Evolutionary conservation across 2,329 filamentous ascomycete species (phyloP).

Genomic region (Ophiostoma piceae): DNA sequence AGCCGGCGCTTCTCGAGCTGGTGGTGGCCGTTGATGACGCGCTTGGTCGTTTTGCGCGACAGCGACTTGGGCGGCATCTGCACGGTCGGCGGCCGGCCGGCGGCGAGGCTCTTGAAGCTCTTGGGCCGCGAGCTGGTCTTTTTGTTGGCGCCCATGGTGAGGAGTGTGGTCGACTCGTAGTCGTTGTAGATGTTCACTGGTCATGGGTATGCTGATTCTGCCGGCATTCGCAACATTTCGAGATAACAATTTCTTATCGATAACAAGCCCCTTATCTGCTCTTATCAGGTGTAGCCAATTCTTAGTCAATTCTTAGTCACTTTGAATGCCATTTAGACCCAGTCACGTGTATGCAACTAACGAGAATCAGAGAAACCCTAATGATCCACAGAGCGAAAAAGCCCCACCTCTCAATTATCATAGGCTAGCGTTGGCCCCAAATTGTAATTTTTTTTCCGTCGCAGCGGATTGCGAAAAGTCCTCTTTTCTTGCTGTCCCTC

Average conservation of each 20-base stretch:
- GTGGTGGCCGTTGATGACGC: slow-evolving; percentile 61
- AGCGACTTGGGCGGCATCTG: slow-evolving; percentile 50
- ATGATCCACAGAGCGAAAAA: neutral
- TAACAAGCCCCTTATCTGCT: neutral
- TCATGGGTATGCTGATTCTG: neutral
- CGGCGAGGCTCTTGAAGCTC: slow-evolving; percentile 42
- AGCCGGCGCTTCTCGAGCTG: slow-evolving; percentile 57
- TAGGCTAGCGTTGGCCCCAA: neutral
- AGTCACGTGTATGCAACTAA: neutral
- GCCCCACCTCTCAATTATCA: neutral
- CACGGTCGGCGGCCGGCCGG: slow-evolving; percentile 53
- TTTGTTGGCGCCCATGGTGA: slow-evolving; percentile 47
- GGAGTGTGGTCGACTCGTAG: neutral
- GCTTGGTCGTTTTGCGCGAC: slow-evolving; percentile 59
- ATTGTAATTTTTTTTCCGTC: slow-evolving; percentile 8
- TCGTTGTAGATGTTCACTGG: neutral
- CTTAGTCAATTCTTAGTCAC: neutral
- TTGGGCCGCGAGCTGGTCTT: slow-evolving; percentile 31
- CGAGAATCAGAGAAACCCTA: slow-evolving; percentile 1
- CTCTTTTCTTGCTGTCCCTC: neutral
- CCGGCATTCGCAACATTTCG: neutral
- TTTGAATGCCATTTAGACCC: neutral
- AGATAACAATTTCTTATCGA: slow-evolving; percentile 2
- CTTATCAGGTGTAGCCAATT: neutral
- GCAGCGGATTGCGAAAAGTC: slow-evolving; percentile 13